Base-by-base conservation (phyloP, 805 yeast genomes). In the Saccharomycopsis olivae region DNA sequence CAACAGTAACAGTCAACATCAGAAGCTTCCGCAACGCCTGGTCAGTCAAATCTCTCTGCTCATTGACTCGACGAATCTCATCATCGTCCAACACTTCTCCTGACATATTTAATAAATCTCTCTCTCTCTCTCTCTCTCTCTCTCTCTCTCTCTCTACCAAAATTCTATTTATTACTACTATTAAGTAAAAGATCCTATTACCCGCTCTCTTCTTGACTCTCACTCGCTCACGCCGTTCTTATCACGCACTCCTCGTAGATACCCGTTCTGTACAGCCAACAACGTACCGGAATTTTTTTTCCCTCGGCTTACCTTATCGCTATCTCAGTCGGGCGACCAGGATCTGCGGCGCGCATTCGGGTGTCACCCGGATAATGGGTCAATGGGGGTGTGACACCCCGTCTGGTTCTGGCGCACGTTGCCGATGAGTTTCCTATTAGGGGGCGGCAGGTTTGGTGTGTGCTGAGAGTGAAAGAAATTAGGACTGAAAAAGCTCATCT, bases 11-110 rank as follows among this genome's bases (percentile, higher is more conserved):
- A 5, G 35, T 35, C 29, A 39, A 15, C 38, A 39, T 24, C 19
- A 35, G 19, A 16, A 39, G 34, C 19, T 39, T 39, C 35, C 28
- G 19, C 11, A 39, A 34, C 5, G 43, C 43, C 28, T 39, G 43
- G 11, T 39, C 43, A 16, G 43, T 39, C n/a, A 39, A 20, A 18
- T 24, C 18, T 13, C 20, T 23, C 34, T 39, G 38, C 25, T 23
- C 25, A 23, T 23, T 23, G 10, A 10, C 10, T 10, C 6, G 10
- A 10, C 32, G 33, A 23, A 10, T 10, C 25, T 23, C 25, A 10
- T 37, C 40, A 30, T 29, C 25, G 25, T 23, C 25, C 17, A 11
- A 23, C 10, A 8, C 10, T 10, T 23, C 25, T 23, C 25, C 25
- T 6, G 25, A 6, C 25, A 23, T 23, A 23, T 23, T 23, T 23